Conservation (phyloP, 176 grass and related monocot species). For the Thinopyrum elongatum region DNA sequence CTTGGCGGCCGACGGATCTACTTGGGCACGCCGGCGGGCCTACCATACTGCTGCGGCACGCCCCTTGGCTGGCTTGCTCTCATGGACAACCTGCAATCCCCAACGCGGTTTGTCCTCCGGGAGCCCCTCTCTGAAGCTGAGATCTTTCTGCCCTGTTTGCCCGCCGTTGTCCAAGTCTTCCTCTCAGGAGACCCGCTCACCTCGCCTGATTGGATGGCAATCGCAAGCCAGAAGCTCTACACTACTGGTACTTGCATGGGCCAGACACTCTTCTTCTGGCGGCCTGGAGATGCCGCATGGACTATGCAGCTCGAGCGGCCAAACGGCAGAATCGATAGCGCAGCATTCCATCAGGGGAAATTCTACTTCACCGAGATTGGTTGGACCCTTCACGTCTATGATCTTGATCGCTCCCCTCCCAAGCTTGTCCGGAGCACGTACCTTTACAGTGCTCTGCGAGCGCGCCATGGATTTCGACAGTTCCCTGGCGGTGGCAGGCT, state of each 20-base stretch:
- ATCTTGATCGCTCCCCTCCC: too few species aligned
- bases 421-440: too few species aligned
- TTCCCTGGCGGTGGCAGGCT: too few species aligned
- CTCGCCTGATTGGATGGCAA: background rate
- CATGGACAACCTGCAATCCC: background rate
- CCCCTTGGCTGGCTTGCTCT: background rate
- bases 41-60: background rate
- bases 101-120: background rate
- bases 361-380: too few species aligned
- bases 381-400: too few species aligned
- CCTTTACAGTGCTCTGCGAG: too few species aligned
- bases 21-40: background rate
- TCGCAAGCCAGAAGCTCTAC: background rate
- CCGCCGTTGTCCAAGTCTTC: background rate
- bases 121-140: background rate
- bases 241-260: too few species aligned
- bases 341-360: background rate
- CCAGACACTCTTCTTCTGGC: background rate
- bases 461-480: too few species aligned
- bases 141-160: background rate
- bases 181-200: background rate
- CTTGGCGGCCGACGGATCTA: background rate
- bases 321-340: background rate
- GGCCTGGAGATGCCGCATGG: background rate
- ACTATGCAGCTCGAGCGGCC: background rate